phyloP scores from a whole-genome alignment of 1,284 basidiomycete genomes.

The Trichosporon sp. region DNA sequence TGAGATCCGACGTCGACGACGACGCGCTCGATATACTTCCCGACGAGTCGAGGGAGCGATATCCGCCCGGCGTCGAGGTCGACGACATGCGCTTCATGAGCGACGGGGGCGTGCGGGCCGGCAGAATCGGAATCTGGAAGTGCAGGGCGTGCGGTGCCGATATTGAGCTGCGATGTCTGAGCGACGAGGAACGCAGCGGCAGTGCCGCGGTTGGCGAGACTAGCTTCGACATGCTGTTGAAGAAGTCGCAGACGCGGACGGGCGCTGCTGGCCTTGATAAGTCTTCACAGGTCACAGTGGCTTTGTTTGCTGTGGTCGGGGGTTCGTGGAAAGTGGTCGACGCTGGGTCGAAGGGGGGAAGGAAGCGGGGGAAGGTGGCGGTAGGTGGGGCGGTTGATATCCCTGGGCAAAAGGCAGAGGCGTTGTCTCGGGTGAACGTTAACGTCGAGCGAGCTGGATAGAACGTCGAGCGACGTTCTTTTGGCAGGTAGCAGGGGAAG shows the following conservation, averaged over 20 bases:
- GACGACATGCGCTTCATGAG: conserved; percentile 23
- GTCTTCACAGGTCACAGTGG: neutral
- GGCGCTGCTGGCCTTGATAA: neutral
- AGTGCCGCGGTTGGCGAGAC: neutral
- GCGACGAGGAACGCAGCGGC: neutral
- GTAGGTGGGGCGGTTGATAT: no score
- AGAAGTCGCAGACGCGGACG: neutral
- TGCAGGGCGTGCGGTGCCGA: conserved; percentile 28
- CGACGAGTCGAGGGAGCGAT: neutral
- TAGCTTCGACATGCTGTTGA: neutral
- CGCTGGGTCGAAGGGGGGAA: neutral
- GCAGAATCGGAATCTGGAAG: conserved; percentile 29
- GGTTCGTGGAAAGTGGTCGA: neutral
- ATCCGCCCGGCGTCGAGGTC: neutral
- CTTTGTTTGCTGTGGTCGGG: neutral
- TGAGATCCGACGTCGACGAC: neutral
- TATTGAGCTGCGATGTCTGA: neutral
- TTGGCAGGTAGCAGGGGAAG: no score
- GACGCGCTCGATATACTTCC: neutral
- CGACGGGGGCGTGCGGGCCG: conserved; percentile 29
- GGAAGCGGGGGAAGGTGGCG: no score
- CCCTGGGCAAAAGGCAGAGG: no score
- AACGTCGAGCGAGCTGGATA: no score
- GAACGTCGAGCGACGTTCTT: no score
- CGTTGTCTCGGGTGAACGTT: no score